These are phyloP conservation scores for Hyphopichia wangnamkhiaoensis DNA, from an alignment of 1,139 yeast genomes.

Conservation along the genomic window DNA sequence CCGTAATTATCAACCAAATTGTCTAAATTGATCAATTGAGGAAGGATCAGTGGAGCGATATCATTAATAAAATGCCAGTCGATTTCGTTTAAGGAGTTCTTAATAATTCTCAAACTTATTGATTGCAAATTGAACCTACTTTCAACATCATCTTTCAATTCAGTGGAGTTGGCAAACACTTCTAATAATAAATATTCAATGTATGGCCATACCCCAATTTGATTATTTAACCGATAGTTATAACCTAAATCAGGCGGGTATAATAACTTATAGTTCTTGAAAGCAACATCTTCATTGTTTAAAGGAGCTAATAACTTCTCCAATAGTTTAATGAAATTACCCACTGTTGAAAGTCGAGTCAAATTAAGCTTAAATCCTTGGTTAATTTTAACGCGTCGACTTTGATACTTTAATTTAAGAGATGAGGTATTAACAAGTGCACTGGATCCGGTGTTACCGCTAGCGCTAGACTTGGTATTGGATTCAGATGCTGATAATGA, in stretches of 20 bases:
- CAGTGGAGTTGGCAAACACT: conserved; percentile 52
- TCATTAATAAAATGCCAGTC: conserved; percentile 64
- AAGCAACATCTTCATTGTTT: conserved; percentile 25
- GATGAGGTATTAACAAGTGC: neutral
- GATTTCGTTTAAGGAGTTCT: conserved; percentile 55
- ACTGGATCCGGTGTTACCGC: neutral
- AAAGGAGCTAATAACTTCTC: conserved; percentile 32
- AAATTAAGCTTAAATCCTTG: conserved; percentile 37
- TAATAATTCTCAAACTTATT: conserved; percentile 53
- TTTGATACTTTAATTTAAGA: conserved; percentile 13
- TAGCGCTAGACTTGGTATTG: neutral
- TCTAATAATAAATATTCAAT: conserved; percentile 70
- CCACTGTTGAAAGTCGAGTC: conserved; percentile 52
- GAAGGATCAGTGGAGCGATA: conserved; percentile 27
- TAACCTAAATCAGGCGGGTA: conserved; percentile 69
- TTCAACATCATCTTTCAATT: conserved; percentile 27
- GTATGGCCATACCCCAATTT: conserved; percentile 78
- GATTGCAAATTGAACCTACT: conserved; percentile 48
- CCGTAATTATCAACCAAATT: conserved; percentile 39
- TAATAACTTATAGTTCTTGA: conserved; percentile 44
- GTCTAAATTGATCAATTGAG: conserved; percentile 47
- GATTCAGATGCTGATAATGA: too few species aligned
- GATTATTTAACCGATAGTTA: conserved; percentile 49
- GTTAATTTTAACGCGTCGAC: conserved; percentile 30
- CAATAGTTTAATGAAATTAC: conserved; percentile 61